These are phyloP conservation scores for Fusarium heterosporum DNA, from an alignment of 2,329 filamentous ascomycete species.

Conservation along the genomic window DNA sequence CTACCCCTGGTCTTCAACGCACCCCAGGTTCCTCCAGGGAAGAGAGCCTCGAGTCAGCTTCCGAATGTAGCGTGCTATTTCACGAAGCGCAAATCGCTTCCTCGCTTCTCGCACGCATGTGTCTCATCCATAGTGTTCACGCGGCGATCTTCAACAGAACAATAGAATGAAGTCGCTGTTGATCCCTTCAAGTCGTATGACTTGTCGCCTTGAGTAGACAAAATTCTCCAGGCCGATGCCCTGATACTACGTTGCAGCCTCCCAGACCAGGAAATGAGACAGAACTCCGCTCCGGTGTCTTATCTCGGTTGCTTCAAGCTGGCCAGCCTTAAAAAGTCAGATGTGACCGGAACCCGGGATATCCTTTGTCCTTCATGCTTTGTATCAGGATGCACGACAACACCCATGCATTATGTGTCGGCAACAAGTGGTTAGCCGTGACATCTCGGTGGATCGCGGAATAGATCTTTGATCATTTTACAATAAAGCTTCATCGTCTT, in stretches of 20 bases:
- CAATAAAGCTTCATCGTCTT: not conserved
- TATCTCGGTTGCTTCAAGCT: constrained; percentile 37
- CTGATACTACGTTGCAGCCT: constrained; percentile 20
- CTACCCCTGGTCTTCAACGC: constrained; percentile 27
- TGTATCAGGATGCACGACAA: constrained; percentile 10
- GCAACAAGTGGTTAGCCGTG: constrained; percentile 1
- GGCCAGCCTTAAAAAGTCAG: constrained; percentile 12
- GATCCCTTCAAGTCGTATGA: constrained; percentile 37
- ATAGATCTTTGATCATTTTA: too few relatives aligned
- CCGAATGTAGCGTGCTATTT: constrained; percentile 24
- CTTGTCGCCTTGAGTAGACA: constrained; percentile 19
- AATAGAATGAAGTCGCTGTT: constrained; percentile 20
- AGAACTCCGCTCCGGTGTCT: constrained; percentile 31
- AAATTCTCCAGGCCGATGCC: constrained; percentile 21
- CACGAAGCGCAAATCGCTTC: constrained; percentile 18
- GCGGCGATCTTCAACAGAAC: constrained; percentile 38
- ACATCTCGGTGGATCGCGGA: not conserved
- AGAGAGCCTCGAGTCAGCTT: constrained; percentile 34
- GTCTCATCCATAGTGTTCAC: constrained; percentile 14
- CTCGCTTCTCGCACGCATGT: constrained; percentile 8
- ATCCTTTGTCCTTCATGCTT: not conserved
- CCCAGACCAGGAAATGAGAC: constrained; percentile 36
- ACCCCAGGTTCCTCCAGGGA: constrained; percentile 31
- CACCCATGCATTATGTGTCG: constrained; percentile 23
- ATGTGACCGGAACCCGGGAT: constrained; percentile 10